Evolutionary conservation across 306 rosid genomes (phyloP), one percentile per base, ranked within the genome.

Genomic region (Casuarina cunninghamiana): DNA sequence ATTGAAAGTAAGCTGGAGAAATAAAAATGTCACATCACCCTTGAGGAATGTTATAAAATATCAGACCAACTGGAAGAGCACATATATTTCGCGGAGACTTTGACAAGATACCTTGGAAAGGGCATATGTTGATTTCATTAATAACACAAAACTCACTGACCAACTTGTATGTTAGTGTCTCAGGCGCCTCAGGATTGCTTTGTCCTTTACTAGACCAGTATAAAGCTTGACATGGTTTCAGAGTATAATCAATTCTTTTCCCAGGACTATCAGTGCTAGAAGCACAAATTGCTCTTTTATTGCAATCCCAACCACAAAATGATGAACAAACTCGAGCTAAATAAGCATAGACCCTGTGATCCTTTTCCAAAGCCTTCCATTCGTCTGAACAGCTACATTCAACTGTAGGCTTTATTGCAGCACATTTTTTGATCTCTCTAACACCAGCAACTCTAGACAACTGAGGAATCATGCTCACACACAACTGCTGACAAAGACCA

Each of bases 161-260:
- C 89, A 95, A 80, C 80, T 84, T 85, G 72, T 95, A 93, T 16
- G 80, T 86, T 72, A 95, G 88, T 74, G 90, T 87, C 92, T 95
- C 97, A 12, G 99, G 93, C 78, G 89, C 91, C 17, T 41, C 80
- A 71, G 89, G 88, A 78, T 89, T 81, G 44, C n/a, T 77, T 53
- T 92, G 93, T 77, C 99, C 99, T 82, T 72, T 81, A 86, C 99
- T 95, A 50, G 97, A 93, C 99, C 99, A 95, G 77, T 93, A 95
- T 7, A 77, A 88, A 83, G 69, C 78, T 81, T 85, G 81, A 62
- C 42, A 76, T 37, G 82, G 76, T 9, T 80, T 86, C 74, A 93
- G 86, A 46, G 99, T 93, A 85, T 95, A 79, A 39, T 19, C 75
- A 75, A 95, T 88, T 83, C 94, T 91, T 86, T 95, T 97, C 55